Conservation (phyloP, 1,284 basidiomycete genomes). For the Ceratobasidium sp. region DNA sequence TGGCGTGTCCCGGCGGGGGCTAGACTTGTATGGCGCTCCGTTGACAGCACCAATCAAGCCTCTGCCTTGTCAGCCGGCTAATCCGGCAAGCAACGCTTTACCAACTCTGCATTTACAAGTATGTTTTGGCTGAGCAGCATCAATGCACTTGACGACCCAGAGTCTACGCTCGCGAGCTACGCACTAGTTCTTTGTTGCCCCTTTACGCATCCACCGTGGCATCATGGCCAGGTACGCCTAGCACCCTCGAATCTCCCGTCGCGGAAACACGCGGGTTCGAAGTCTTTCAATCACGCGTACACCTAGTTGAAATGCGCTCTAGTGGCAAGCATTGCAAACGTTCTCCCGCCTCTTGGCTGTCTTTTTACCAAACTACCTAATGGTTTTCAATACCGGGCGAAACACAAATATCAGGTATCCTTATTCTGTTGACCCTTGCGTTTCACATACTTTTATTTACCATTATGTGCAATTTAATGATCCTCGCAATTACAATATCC, state of each 20-base stretch:
- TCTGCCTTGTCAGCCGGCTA: slow-evolving; percentile 16
- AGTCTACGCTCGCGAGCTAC: not conserved
- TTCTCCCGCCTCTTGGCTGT: slow-evolving; percentile 9
- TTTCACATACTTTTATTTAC: not conserved
- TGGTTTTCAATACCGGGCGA: not conserved
- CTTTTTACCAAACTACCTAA: not conserved
- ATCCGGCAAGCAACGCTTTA: not conserved
- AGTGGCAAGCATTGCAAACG: slow-evolving; percentile 31
- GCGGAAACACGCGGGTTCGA: slow-evolving; percentile 35
- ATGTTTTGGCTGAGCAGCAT: not conserved
- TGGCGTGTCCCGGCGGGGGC: slow-evolving; percentile 15
- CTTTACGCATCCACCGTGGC: slow-evolving; percentile 5
- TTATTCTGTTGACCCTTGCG: too few relatives aligned
- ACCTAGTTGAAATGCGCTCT: slow-evolving; percentile 19
- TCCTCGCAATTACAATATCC: not conserved
- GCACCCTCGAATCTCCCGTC: slow-evolving; percentile 31
- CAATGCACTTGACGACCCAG: not conserved
- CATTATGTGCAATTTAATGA: too few relatives aligned
- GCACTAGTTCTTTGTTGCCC: slow-evolving; percentile 10
- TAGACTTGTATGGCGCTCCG: slow-evolving; percentile 11
- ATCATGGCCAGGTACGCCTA: slow-evolving; percentile 34
- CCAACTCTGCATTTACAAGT: not conserved
- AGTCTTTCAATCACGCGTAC: slow-evolving; percentile 17
- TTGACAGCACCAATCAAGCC: slow-evolving; percentile 17
- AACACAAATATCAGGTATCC: not conserved